Percentiles rank a stretch among this genome's conserved stretches.
Conservation (phyloP, 495 filamentous ascomycete species). For the Aspergillus sparsus region DNA sequence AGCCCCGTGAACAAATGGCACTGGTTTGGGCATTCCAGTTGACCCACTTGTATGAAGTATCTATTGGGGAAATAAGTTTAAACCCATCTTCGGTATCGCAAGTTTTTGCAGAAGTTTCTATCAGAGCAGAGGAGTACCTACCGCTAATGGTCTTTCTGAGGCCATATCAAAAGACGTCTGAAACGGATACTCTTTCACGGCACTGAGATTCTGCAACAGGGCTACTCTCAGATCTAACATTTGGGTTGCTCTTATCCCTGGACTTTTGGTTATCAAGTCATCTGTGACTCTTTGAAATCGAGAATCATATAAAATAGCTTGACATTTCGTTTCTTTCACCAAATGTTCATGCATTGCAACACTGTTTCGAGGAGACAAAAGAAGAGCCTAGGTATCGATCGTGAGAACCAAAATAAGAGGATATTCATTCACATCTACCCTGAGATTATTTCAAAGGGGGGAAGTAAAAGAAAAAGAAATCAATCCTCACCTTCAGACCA, state of each 20-base stretch:
- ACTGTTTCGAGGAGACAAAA: slow-evolving; percentile 18
- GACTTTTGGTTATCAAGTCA: too few relatives aligned
- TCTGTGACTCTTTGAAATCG: not conserved
- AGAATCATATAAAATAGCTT: slow-evolving; percentile 11
- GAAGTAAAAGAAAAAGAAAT: not conserved
- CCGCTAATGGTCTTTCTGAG: not conserved
- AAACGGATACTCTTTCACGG: slow-evolving; percentile 11
- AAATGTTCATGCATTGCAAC: slow-evolving; percentile 13
- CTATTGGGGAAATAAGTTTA: not conserved
- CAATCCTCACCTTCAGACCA: slow-evolving; percentile 22
- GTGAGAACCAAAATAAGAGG: too few relatives aligned
- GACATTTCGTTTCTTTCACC: slow-evolving; percentile 2
- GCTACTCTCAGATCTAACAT: not conserved
- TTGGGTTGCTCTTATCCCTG: not conserved
- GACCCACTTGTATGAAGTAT: slow-evolving; percentile 44
- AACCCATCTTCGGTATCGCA: too few relatives aligned
- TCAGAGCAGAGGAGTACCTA: not conserved
- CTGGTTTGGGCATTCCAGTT: slow-evolving; percentile 42
- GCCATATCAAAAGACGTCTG: slow-evolving; percentile 1
- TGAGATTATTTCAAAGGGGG: too few relatives aligned
- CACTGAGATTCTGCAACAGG: not conserved
- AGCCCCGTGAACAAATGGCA: slow-evolving; percentile 21
- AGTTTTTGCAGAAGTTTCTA: too few relatives aligned
- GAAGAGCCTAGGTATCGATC: not conserved
- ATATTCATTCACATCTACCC: too few relatives aligned